Evolutionary conservation across 345 rosid species (phyloP).

Genomic region (Angophora floribunda): DNA sequence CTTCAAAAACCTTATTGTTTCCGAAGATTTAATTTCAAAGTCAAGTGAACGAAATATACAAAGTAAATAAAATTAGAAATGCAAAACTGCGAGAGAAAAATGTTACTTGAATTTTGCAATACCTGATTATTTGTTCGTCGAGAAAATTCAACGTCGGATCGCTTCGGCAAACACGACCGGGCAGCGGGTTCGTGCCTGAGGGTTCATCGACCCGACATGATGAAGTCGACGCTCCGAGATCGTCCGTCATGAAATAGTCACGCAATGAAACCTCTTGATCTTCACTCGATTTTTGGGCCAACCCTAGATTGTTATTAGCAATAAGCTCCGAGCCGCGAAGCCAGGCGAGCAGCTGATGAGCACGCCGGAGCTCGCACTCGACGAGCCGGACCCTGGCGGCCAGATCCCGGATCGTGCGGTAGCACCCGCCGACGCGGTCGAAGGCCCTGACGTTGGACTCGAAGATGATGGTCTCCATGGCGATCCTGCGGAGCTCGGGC

Average conservation of each 20-base stretch:
- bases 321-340: neutral
- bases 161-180: neutral
- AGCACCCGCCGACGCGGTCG: constrained; percentile 37
- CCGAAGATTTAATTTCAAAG: neutral
- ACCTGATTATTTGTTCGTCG: neutral
- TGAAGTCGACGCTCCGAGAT: neutral
- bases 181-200: neutral
- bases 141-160: neutral
- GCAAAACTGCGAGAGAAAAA: no score
- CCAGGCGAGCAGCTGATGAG: neutral
- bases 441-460: constrained; percentile 30
- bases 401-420: neutral
- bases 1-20: neutral
- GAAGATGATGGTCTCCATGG: constrained; percentile 14
- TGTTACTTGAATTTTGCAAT: neutral
- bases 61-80: no score
- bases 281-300: neutral
- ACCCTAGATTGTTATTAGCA: neutral
- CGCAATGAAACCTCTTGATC: neutral
- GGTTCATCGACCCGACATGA: neutral
- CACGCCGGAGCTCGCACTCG: neutral
- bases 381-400: neutral
- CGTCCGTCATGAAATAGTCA: neutral
- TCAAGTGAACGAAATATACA: neutral
- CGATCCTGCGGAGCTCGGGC: neutral